phyloP scores from a whole-genome alignment of 2,329 filamentous ascomycete genomes.

The Knufia petricola region DNA sequence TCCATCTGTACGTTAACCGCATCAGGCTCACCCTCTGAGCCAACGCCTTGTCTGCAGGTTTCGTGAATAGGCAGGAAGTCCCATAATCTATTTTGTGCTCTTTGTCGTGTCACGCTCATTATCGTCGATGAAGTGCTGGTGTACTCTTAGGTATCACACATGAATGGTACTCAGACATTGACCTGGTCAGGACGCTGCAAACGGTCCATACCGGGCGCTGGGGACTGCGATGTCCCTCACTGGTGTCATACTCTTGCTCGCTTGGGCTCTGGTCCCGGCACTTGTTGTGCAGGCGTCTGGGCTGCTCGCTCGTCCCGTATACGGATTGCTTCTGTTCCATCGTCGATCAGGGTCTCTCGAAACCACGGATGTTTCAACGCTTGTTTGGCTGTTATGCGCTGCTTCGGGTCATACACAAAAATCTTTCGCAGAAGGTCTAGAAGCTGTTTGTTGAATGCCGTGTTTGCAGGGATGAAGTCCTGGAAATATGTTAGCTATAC shows the following conservation, averaged over 20 bases:
- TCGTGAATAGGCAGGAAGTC: neutral
- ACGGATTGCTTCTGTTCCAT: constrained; percentile 55
- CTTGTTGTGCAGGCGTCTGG: constrained; percentile 10
- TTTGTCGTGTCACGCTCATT: neutral
- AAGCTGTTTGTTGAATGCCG: constrained; percentile 52
- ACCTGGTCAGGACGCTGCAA: neutral
- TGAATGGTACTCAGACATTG: constrained; percentile 3
- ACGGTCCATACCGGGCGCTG: too few species aligned
- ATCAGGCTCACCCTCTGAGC: neutral
- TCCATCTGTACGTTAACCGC: neutral
- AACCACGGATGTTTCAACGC: constrained; percentile 60
- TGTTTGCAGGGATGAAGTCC: constrained; percentile 54
- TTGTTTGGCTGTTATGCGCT: constrained; percentile 54
- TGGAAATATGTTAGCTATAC: constrained; percentile 29
- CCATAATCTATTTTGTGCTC: constrained; percentile 2
- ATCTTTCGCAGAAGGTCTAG: constrained; percentile 53
- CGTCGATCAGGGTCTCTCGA: constrained; percentile 53
- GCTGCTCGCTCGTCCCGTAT: constrained; percentile 36
- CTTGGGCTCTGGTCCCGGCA: constrained; percentile 13
- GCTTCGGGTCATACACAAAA: constrained; percentile 58
- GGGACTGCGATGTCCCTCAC: neutral
- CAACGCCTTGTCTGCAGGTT: neutral
- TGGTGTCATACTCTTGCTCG: constrained; percentile 16
- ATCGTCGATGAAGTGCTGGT: neutral
- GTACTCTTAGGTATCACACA: constrained; percentile 4